Base-by-base conservation (phyloP, 2,329 filamentous ascomycete species). In the Sodiomyces alkalinus region DNA sequence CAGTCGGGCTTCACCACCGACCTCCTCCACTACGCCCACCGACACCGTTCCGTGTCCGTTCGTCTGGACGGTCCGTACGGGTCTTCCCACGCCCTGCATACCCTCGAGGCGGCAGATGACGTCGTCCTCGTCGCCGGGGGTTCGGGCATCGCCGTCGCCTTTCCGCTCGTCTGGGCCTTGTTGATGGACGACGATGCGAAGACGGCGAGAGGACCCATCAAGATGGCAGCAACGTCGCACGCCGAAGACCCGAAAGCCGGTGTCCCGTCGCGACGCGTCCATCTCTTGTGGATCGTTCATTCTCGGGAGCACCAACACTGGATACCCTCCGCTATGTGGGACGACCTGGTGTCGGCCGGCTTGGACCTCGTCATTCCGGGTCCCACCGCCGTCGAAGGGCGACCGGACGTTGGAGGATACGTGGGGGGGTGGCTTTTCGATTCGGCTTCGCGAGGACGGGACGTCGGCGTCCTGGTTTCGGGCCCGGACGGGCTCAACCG, bases 61-160 rank as follows among this genome's bases (percentile, higher is more conserved):
- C 56, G 64, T 6, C 46, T 78, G n/a, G 71, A 79, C 37, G 73
- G 74, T 0, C 73, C 73, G 0, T 77, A 79, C 39, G 73, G 73
- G 21, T 72, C 65, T 7, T 51, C 55, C 0, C 62, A 68, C 37
- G 64, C 70, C 0, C 50, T 72, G 11, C 48, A 62, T 12, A 56
- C 68, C 41, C 53, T 77, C 3, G 53, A 56, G 6, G 49, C 53
- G 10, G 55, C 59, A 11, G 52, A 61, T 21, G 54, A 60, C 0
- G 57, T 62, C 1, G 46, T 78, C 4, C 44, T 78, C 8, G 52
- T 79, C 7, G 71, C 71, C 2, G 72, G 73, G 3, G 74, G 74
- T 0, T 72, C 66, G 17, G 74, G 73, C 5, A 73, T 78, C 24
- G 73, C 71, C 2, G 72, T 77, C 15, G 61, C 64, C 1, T 74